Evolutionary conservation across 2,329 filamentous ascomycete species (phyloP).

Genomic region (Chrysosporium keratinophilum): DNA sequence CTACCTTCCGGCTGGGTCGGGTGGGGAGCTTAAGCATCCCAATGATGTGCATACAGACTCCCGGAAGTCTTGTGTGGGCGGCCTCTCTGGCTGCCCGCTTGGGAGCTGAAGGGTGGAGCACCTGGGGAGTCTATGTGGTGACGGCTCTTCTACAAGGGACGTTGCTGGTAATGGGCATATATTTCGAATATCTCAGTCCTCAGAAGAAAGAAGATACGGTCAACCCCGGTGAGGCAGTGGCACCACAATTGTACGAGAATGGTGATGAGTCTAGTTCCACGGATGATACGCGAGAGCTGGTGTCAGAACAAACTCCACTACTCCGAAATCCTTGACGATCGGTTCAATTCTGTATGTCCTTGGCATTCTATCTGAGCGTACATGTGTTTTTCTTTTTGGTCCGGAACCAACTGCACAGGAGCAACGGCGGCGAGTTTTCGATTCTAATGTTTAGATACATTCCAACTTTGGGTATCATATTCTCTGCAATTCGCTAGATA

Average conservation of each 20-base stretch:
- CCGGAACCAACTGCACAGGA: too few relatives aligned
- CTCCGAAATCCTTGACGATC: constrained; percentile 9
- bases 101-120: constrained; percentile 80
- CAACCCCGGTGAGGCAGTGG: neutral
- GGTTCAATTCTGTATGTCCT: neutral
- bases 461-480: too few relatives aligned
- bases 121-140: constrained; percentile 83
- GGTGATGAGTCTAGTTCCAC: constrained; percentile 12
- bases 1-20: constrained; percentile 73
- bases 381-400: too few relatives aligned
- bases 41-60: constrained; percentile 98
- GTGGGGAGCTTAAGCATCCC: constrained; percentile 86
- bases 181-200: constrained; percentile 47
- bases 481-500: too few relatives aligned
- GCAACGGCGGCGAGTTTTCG: too few relatives aligned
- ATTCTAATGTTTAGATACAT: too few relatives aligned
- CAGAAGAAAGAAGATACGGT: constrained; percentile 36
- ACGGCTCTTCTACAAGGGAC: constrained; percentile 77
- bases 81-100: constrained; percentile 70
- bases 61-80: constrained; percentile 82
- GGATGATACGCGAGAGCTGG: constrained; percentile 9
- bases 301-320: constrained; percentile 20
- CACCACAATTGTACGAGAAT: neutral
- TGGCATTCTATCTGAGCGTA: too few relatives aligned
- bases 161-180: constrained; percentile 68